A percentile compares a stretch with the other conserved stretches of the same genome.
These are phyloP conservation scores for Picea glauca DNA, from an alignment of 75 land plant genomes.

Conservation along the genomic window DNA sequence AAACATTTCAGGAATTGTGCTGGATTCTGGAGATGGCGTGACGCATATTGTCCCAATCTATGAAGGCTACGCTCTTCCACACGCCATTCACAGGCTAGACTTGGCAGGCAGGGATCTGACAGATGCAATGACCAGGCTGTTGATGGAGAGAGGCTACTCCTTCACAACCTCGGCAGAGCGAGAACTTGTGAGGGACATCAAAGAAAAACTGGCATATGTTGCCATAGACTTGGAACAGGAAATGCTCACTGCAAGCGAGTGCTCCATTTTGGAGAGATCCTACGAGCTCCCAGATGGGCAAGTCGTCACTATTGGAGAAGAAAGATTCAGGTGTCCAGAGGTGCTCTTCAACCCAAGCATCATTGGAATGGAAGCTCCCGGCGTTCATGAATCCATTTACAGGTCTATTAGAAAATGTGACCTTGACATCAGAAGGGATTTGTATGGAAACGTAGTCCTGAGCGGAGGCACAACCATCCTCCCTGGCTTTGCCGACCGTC, in stretches of 20 bases:
- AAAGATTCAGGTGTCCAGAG: constrained; percentile 53
- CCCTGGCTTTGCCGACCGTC: constrained; percentile 63
- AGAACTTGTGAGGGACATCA: constrained; percentile 45
- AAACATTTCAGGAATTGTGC: constrained; percentile 7
- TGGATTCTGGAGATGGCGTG: constrained; percentile 58
- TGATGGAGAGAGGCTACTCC: constrained; percentile 56
- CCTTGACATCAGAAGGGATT: constrained; percentile 46
- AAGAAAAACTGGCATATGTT: constrained; percentile 51
- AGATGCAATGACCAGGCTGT: constrained; percentile 54
- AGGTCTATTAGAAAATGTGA: constrained; percentile 51
- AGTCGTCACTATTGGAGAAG: constrained; percentile 45
- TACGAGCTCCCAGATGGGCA: constrained; percentile 56
- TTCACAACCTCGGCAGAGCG: constrained; percentile 60
- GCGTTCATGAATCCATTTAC: constrained; percentile 51
- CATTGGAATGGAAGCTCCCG: constrained; percentile 51
- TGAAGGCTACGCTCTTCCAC: constrained; percentile 55
- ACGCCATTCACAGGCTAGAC: constrained; percentile 48
- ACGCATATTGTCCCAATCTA: constrained; percentile 55
- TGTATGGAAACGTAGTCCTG: constrained; percentile 47
- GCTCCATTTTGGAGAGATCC: constrained; percentile 40
- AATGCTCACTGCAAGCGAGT: constrained; percentile 24
- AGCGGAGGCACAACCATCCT: constrained; percentile 67
- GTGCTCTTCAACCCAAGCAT: constrained; percentile 48
- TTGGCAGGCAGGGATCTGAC: constrained; percentile 56
- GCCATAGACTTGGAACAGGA: constrained; percentile 55